Conservation (phyloP, 2,329 filamentous ascomycete genomes). For the Exophiala sp. region DNA sequence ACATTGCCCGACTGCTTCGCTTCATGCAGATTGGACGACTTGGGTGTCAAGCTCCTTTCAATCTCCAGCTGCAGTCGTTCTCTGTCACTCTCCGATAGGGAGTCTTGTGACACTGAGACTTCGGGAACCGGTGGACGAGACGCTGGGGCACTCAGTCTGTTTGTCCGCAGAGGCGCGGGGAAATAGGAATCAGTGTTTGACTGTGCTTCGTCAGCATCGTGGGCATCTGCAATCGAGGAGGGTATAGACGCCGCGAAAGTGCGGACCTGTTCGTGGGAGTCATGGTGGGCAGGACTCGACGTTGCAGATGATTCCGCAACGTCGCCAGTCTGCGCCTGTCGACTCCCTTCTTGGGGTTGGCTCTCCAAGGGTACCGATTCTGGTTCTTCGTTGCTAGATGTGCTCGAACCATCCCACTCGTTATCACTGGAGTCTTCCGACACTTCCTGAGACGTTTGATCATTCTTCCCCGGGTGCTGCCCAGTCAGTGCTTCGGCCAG, state of each 20-base stretch:
- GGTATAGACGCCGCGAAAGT: conserved; percentile 7
- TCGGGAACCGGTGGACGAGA: conserved; percentile 34
- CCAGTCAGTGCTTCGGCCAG: conserved; percentile 43
- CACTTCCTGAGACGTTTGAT: conserved; percentile 17
- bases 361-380: conserved; percentile 38
- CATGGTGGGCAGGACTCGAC: background rate
- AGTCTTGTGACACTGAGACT: conserved; percentile 34
- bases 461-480: conserved; percentile 32
- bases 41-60: conserved; percentile 43
- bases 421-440: conserved; percentile 31
- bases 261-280: too few species aligned
- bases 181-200: conserved; percentile 25
- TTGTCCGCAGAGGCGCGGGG: conserved; percentile 27
- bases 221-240: background rate
- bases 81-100: conserved; percentile 38
- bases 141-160: conserved; percentile 13
- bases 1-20: background rate
- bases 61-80: conserved; percentile 44
- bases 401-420: conserved; percentile 30
- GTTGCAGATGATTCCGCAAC: background rate
- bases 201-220: conserved; percentile 5
- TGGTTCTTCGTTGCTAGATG: conserved; percentile 37
- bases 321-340: background rate
- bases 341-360: background rate
- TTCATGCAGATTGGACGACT: conserved; percentile 17